Conservation (phyloP, 2,329 filamentous ascomycete species). For the Colletotrichum sp. region DNA sequence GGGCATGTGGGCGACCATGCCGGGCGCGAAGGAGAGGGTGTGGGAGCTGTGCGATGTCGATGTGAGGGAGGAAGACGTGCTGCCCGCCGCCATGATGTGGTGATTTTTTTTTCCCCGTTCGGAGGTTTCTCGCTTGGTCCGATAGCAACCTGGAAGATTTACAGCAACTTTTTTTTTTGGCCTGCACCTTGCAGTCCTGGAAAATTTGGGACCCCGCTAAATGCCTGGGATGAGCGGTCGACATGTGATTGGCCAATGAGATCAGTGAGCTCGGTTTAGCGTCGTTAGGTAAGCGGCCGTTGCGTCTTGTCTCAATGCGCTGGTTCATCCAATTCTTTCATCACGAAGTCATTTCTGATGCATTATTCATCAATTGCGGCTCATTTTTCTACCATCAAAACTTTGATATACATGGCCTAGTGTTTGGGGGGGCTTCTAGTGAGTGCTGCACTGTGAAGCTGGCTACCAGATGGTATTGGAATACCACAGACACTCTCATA, state of each 20-base stretch:
- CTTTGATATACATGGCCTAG: neutral
- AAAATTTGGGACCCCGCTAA: conserved; percentile 22
- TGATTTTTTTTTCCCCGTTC: neutral
- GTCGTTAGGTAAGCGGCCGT: neutral
- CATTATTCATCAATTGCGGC: neutral
- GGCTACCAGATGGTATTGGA: neutral
- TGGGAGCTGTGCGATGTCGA: conserved; percentile 58
- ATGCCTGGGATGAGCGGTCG: neutral
- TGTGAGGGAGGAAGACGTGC: conserved; percentile 63
- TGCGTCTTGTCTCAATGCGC: neutral
- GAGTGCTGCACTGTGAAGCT: neutral
- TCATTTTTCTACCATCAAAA: neutral
- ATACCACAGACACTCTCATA: neutral
- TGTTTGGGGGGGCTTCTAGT: neutral
- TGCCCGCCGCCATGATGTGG: conserved; percentile 36
- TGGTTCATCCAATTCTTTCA: neutral
- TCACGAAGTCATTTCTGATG: neutral
- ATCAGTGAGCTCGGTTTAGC: neutral
- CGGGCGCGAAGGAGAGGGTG: conserved; percentile 60
- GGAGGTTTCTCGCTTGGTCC: neutral
- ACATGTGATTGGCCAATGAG: conserved; percentile 14
- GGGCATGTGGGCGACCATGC: conserved; percentile 38
- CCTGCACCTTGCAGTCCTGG: neutral
- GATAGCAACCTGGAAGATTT: conserved; percentile 7
- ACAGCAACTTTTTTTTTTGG: neutral